Percentiles rank a stretch among this genome's conserved stretches.
Conservation (phyloP, 441 rosid species). For the Gossypium aridum region DNA sequence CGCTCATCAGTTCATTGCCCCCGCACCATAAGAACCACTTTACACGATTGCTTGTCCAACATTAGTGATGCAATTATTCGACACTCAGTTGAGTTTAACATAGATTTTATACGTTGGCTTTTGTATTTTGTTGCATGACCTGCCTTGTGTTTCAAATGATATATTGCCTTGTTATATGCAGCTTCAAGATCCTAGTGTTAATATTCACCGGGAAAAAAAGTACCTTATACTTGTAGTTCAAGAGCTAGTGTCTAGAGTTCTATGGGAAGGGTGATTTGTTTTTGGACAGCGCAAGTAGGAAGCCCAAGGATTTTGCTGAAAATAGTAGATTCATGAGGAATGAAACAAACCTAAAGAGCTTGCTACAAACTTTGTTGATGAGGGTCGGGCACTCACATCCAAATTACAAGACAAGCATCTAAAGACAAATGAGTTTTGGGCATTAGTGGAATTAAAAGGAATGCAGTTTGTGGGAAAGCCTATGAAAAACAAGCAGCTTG, state of each 20-base stretch:
- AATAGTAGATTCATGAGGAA: constrained; percentile 61
- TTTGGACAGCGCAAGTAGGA: constrained; percentile 78
- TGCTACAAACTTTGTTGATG: constrained; percentile 88
- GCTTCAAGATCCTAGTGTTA: constrained; percentile 75
- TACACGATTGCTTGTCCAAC: no score
- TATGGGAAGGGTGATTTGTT: constrained; percentile 94
- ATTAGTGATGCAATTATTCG: no score
- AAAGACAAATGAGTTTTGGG: constrained; percentile 84
- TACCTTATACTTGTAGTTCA: constrained; percentile 87
- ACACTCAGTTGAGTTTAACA: neutral
- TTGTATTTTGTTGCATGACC: neutral
- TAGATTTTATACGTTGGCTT: neutral
- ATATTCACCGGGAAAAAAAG: constrained; percentile 82
- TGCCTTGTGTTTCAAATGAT: neutral
- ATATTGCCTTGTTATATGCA: constrained; percentile 27
- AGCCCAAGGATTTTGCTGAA: constrained; percentile 43
- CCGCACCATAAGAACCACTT: no score
- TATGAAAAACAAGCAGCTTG: constrained; percentile 81
- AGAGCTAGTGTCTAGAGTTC: constrained; percentile 87
- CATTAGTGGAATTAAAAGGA: constrained; percentile 91
- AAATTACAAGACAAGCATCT: constrained; percentile 94
- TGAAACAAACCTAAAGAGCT: constrained; percentile 89
- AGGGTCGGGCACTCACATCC: constrained; percentile 97
- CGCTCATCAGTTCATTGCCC: no score
- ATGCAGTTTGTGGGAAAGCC: constrained; percentile 98